Evolutionary conservation across 345 rosid genomes (phyloP), one percentile per base, ranked within the genome.

Genomic region (Brassica carinata): DNA sequence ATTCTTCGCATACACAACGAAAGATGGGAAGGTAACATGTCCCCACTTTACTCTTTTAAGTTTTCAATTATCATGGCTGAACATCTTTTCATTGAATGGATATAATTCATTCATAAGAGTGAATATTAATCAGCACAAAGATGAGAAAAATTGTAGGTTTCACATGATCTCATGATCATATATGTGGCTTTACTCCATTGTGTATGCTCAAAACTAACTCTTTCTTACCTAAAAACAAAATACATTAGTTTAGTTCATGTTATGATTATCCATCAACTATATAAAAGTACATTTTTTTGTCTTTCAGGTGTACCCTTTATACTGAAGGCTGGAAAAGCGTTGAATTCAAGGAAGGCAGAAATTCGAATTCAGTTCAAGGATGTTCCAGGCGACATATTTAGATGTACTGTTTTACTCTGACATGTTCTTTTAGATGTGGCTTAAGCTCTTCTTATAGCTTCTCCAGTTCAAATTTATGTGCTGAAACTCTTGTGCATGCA

Each of bases 321-420:
- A 68, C 75, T 93, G 18, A 96, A 96, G 93, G 99, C 99, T 0
- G 99, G 99, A 75, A 96, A 96, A 80, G 99, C 99, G 69, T 76
- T 96, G 78, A 90, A 87, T 77, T 96, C 99, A 67, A 92, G 94
- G 83, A 96, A 96, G 87, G 99, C 99, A 30, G 98, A 96, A 89
- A 96, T 96, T 77, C 94, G 99, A 15, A 85, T 96, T 82, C 97
- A 96, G 83, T 96, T 96, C 80, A 96, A 96, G 88, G 99, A 96
- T 79, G 97, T 92, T 84, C 99, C 99, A 36, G 98, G 99, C 38
- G 97, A 96, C 83, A 96, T 96, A 83, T 96, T 90, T 85, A 91
- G 74, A 90, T 87, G 99, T 96, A 88, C 9, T 17, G n/a, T 17
- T 78, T 68, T 58, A 0, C 63, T 18, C 53, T 30, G 27, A 40